phyloP scores from a whole-genome alignment of 345 rosid genomes.

The Sisymbrium altissimum region DNA sequence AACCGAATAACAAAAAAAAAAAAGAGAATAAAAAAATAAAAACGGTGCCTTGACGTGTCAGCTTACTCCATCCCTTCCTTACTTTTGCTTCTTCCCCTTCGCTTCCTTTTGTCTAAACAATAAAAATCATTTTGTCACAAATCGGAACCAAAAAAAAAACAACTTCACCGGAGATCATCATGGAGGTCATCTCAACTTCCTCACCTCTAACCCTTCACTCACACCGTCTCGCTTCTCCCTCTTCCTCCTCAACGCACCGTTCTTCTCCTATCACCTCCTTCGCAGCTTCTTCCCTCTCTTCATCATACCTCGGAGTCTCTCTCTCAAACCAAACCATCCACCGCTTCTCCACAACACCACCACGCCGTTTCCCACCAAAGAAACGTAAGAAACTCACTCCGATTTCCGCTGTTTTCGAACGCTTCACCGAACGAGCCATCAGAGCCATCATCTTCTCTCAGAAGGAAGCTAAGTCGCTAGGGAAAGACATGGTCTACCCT shows the following conservation, averaged over 20 bases:
- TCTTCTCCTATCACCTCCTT: conserved; percentile 12
- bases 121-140: background rate
- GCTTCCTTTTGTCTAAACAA: conserved; percentile 11
- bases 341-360: conserved; percentile 15
- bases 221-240: conserved; percentile 31
- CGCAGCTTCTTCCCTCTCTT: conserved; percentile 38
- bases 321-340: conserved; percentile 36
- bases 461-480: conserved; percentile 70
- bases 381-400: conserved; percentile 44
- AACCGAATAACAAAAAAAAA: conserved; percentile 2
- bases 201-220: conserved; percentile 54
- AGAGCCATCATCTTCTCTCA: conserved; percentile 81
- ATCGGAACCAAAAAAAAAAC: background rate
- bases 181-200: conserved; percentile 64
- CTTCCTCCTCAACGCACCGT: background rate
- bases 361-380: conserved; percentile 13
- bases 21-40: background rate
- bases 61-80: conserved; percentile 37
- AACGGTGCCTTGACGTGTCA: conserved; percentile 42
- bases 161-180: conserved; percentile 21
- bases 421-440: conserved; percentile 70
- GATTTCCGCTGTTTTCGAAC: conserved; percentile 79
- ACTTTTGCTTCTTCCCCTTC: conserved; percentile 37
- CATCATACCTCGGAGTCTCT: conserved; percentile 55
- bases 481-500: conserved; percentile 76